These are phyloP conservation scores for Cercospora canescens DNA, from an alignment of 2,329 filamentous ascomycete species.

Conservation along the genomic window DNA sequence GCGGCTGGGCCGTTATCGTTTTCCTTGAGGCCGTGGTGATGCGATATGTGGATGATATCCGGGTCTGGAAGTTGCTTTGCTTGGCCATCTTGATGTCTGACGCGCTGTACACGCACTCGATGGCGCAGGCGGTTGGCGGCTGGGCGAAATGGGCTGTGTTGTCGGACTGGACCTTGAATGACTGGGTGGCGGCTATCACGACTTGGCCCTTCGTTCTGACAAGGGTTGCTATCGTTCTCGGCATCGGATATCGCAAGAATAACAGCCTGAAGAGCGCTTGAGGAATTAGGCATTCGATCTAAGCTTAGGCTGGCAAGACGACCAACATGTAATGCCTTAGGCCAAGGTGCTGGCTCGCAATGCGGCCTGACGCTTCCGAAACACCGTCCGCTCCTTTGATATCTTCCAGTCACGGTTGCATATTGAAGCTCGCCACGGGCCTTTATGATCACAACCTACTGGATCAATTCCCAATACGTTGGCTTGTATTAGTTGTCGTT, in stretches of 20 bases:
- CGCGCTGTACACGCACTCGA: constrained; percentile 29
- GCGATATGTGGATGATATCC: constrained; percentile 32
- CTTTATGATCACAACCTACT: no score
- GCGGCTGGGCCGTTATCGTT: constrained; percentile 32
- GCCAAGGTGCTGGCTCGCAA: background rate
- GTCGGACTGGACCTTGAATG: constrained; percentile 28
- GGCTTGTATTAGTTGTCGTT: no score
- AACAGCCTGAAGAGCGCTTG: constrained; percentile 1
- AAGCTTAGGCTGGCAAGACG: background rate
- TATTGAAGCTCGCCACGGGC: no score
- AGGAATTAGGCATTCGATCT: background rate
- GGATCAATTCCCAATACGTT: no score
- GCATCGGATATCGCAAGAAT: constrained; percentile 21
- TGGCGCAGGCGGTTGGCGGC: constrained; percentile 32
- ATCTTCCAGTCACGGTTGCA: no score
- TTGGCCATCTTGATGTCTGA: constrained; percentile 31
- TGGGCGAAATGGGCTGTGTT: constrained; percentile 27
- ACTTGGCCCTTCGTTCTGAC: constrained; percentile 34
- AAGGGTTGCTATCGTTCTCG: constrained; percentile 29
- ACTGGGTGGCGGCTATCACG: constrained; percentile 31
- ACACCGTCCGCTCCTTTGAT: no score
- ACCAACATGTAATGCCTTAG: background rate
- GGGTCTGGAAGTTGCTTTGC: constrained; percentile 32
- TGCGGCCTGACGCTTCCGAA: no score
- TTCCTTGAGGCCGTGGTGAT: constrained; percentile 32